phyloP scores from a whole-genome alignment of 1,139 yeast genomes.

The Scheffersomyces cryptocercus region DNA sequence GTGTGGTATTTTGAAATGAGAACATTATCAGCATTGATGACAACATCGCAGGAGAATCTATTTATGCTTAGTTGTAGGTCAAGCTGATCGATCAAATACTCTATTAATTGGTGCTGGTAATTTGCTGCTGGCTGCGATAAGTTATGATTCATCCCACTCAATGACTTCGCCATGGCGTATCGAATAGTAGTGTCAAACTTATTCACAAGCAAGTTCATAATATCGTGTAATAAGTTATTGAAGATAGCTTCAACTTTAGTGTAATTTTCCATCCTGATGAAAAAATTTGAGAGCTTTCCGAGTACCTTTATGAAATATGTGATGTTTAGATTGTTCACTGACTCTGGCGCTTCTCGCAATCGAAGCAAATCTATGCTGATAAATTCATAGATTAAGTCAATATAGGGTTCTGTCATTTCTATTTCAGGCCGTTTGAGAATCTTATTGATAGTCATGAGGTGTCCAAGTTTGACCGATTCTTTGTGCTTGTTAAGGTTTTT shows the following conservation, averaged over 20 bases:
- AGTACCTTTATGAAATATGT: slow-evolving; percentile 36
- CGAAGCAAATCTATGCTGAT: slow-evolving; percentile 12
- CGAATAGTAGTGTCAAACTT: slow-evolving; percentile 34
- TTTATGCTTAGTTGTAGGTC: slow-evolving; percentile 9
- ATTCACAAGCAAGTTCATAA: slow-evolving; percentile 24
- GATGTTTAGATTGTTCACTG: slow-evolving; percentile 22
- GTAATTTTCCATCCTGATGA: slow-evolving; percentile 17
- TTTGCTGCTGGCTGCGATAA: slow-evolving; percentile 28
- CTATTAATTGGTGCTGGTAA: slow-evolving; percentile 35
- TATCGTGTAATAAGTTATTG: slow-evolving; percentile 30
- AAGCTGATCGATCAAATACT: slow-evolving; percentile 27
- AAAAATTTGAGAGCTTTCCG: slow-evolving; percentile 27
- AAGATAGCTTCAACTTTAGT: slow-evolving; percentile 22
- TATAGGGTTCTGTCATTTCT: slow-evolving; percentile 9
- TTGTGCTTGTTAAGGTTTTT: slow-evolving; percentile 8
- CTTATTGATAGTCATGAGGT: slow-evolving; percentile 39
- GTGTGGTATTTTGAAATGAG: slow-evolving; percentile 38
- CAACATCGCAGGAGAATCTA: slow-evolving; percentile 5
- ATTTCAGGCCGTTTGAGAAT: slow-evolving; percentile 28
- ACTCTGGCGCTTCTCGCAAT: slow-evolving; percentile 8
- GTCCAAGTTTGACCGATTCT: slow-evolving; percentile 31
- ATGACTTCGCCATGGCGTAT: slow-evolving; percentile 39
- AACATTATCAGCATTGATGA: slow-evolving; percentile 20
- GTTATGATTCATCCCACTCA: slow-evolving; percentile 23
- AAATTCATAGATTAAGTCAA: slow-evolving; percentile 16